Evolutionary conservation across 768 basidiomycete species (phyloP).

Genomic region (Lentinus tigrinus): DNA sequence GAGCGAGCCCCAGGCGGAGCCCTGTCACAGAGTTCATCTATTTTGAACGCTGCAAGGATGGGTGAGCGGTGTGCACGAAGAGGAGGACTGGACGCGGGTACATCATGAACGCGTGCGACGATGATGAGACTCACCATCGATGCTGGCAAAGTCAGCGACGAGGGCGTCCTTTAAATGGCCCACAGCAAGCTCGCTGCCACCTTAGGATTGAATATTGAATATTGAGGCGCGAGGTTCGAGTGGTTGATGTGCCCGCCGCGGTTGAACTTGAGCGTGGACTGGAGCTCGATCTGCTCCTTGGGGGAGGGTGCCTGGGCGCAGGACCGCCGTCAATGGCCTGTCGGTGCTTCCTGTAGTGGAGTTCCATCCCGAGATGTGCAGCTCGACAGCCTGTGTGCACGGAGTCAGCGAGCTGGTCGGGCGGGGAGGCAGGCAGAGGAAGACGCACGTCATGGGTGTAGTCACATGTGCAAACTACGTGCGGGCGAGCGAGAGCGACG

Average conservation of each 20-base stretch:
- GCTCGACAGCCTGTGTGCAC: slow-evolving; percentile 85
- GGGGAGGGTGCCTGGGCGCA: slow-evolving; percentile 66
- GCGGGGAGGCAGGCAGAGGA: no score
- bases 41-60: no score
- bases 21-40: no score
- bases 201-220: no score
- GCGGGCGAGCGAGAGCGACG: no score
- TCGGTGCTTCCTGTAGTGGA: slow-evolving; percentile 91
- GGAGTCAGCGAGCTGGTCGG: no score
- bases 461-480: no score
- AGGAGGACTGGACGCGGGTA: background rate
- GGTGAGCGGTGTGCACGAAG: no score
- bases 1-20: no score
- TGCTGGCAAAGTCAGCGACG: slow-evolving; percentile 78
- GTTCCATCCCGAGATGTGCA: slow-evolving; percentile 84
- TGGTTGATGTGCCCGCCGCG: slow-evolving; percentile 98
- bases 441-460: no score
- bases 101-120: no score
- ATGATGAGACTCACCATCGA: slow-evolving; percentile 47
- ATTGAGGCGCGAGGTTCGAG: slow-evolving; percentile 86
- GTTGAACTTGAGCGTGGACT: slow-evolving; percentile 94
- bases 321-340: slow-evolving; percentile 86
- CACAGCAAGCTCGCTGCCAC: slow-evolving; percentile 61
- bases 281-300: slow-evolving; percentile 79
- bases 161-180: slow-evolving; percentile 77